Base-by-base conservation (phyloP, 768 basidiomycete genomes). In the Lentinula boryana region DNA sequence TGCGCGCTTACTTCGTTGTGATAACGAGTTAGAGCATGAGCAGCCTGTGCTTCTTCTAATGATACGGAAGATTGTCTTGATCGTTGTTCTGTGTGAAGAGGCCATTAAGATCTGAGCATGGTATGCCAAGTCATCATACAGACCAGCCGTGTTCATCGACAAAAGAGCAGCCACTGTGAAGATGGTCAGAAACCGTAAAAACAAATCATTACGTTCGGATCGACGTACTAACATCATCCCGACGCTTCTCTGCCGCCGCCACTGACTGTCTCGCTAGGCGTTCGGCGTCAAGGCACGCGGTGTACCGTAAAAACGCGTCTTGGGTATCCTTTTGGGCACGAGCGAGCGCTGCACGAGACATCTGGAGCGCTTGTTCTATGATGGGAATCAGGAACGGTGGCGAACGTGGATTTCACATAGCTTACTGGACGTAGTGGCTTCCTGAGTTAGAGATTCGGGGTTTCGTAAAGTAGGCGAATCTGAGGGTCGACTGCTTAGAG, bases 241-340 rank as follows among this genome's bases (percentile, higher is more conserved):
- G 81, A 52, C 86, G 83, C 70, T 85, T 86, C 66, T 89, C 88
- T 57, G 85, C 85, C 59, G 82, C 74, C 5, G 70, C 70, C 10
- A 89, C 84, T 62, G 85, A 84, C 65, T 84, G 82, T 65, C 84
- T 78, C 52, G 88, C 87, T 69, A 85, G 84, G 46, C 78, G 76
- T 68, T 91, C 88, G 10, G 82, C 74, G 66, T 90, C 87, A 16
- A 89, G 75, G 71, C 84, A 88, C 10, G 82, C 78, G 10, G 83
- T 89, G 66, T 90, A 90, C 55, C 83, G 75, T 68, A 84, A 77
- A 66, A 89, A 87, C 3, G 87, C 81, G 46, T 89, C 88, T 66
- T 89, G 86, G 0, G 87, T 85, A 54, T 88, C 87, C 67, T 86
- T 84, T 67, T 87, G 86, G 21, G 86, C 85, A 48, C 86, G 80